Conservation (phyloP, 75 land plant genomes). For the Picea glauca region DNA sequence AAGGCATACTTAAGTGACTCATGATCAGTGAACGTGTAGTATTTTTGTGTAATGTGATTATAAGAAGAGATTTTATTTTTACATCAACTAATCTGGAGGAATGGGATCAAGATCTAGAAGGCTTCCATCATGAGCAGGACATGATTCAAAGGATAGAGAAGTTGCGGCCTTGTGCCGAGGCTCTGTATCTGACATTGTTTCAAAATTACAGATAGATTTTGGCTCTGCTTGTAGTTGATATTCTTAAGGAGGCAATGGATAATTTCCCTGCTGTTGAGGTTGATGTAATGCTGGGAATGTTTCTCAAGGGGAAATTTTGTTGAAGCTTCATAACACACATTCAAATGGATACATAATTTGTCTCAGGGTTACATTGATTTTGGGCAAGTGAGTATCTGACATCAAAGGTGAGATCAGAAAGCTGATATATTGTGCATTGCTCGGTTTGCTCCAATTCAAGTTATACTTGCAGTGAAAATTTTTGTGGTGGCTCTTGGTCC, state of each 20-base stretch:
- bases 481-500: slow-evolving; percentile 79
- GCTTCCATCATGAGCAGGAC: slow-evolving; percentile 97
- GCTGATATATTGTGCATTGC: slow-evolving; percentile 71
- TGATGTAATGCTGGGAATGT: slow-evolving; percentile 63
- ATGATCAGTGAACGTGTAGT: slow-evolving; percentile 73
- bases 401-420: slow-evolving; percentile 80
- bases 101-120: slow-evolving; percentile 83
- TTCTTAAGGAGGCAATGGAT: slow-evolving; percentile 79
- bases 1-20: slow-evolving; percentile 48
- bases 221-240: slow-evolving; percentile 82
- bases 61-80: slow-evolving; percentile 90
- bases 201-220: slow-evolving; percentile 90
- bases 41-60: slow-evolving; percentile 68
- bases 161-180: slow-evolving; percentile 97
- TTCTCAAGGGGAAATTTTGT: slow-evolving; percentile 81
- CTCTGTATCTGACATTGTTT: slow-evolving; percentile 87
- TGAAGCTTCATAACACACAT: slow-evolving; percentile 74
- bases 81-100: slow-evolving; percentile 80
- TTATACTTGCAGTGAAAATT: slow-evolving; percentile 75
- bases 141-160: slow-evolving; percentile 90
- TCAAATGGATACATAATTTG: slow-evolving; percentile 89
- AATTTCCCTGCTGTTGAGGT: slow-evolving; percentile 64
- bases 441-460: slow-evolving; percentile 89
- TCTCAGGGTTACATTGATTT: slow-evolving; percentile 82
- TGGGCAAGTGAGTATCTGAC: slow-evolving; percentile 98